These are phyloP conservation scores for Aureobasidium melanogenum DNA, from an alignment of 2,329 filamentous ascomycete species.

Conservation along the genomic window DNA sequence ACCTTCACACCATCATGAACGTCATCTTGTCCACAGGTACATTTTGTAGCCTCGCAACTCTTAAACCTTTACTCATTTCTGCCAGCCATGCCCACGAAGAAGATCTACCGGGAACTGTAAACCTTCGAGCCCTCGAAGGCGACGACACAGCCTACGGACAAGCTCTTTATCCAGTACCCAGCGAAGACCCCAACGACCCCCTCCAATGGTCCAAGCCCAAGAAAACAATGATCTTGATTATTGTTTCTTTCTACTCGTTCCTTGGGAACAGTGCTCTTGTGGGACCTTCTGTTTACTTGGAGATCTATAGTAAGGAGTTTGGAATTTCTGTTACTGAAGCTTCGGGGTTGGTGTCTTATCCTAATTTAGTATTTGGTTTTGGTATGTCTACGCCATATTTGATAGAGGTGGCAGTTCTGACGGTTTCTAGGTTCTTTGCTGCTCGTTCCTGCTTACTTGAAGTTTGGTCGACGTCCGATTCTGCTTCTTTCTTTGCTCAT, in stretches of 20 bases:
- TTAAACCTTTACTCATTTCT: not conserved
- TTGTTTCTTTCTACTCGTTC: conserved; percentile 49
- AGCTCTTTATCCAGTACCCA: conserved; percentile 52
- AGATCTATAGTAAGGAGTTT: conserved; percentile 45
- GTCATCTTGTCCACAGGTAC: conserved; percentile 10
- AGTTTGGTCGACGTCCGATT: conserved; percentile 37
- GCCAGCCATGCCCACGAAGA: conserved; percentile 48
- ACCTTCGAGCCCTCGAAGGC: conserved; percentile 45
- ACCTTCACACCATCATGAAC: not conserved
- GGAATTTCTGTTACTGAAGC: conserved; percentile 42
- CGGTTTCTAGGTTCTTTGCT: conserved; percentile 38
- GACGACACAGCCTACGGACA: conserved; percentile 53
- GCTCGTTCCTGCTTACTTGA: conserved; percentile 50
- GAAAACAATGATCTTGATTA: conserved; percentile 48
- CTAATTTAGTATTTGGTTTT: conserved; percentile 53
- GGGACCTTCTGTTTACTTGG: conserved; percentile 51
- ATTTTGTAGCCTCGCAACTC: not conserved
- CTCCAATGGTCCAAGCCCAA: conserved; percentile 49
- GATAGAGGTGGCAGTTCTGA: not conserved
- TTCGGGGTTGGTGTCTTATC: conserved; percentile 50
- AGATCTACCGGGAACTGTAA: conserved; percentile 48
- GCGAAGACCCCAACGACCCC: conserved; percentile 53
- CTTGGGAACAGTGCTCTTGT: conserved; percentile 49
- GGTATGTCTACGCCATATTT: too few relatives aligned
- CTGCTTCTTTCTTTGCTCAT: conserved; percentile 34